Evolutionary conservation across 805 yeast species (phyloP).

Genomic region (Kodamaea kaohsiungensis): DNA sequence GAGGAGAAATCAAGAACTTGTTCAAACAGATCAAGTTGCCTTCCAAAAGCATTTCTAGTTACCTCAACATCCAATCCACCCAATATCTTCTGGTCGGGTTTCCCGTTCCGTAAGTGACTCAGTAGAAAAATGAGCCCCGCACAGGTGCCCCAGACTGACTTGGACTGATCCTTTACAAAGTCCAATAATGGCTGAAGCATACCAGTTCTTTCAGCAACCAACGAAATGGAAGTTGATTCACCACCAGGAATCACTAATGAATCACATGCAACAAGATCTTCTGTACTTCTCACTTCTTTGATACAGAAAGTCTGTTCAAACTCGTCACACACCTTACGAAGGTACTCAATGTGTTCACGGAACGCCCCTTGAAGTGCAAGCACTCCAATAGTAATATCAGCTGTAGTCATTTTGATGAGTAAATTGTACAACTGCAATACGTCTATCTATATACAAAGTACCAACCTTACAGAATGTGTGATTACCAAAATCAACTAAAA

Average conservation of each 20-base stretch:
- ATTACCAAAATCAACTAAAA: too few species aligned
- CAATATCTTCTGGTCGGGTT: constrained; percentile 53
- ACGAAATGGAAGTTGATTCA: constrained; percentile 68
- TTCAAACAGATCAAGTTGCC: constrained; percentile 70
- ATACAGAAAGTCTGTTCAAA: constrained; percentile 27
- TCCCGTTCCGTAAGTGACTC: constrained; percentile 51
- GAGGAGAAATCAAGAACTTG: constrained; percentile 42
- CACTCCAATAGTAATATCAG: constrained; percentile 53
- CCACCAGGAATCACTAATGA: constrained; percentile 75
- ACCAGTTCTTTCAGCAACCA: constrained; percentile 66
- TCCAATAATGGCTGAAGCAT: constrained; percentile 54
- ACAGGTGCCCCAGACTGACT: constrained; percentile 83
- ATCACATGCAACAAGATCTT: constrained; percentile 51
- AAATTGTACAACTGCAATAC: too few species aligned
- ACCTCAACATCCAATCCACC: constrained; percentile 68
- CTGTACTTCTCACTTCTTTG: constrained; percentile 46
- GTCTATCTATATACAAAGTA: neutral
- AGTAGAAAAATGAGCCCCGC: constrained; percentile 77
- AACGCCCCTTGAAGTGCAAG: constrained; percentile 82
- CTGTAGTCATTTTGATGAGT: constrained; percentile 1
- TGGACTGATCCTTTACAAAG: constrained; percentile 47
- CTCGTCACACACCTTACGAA: constrained; percentile 34
- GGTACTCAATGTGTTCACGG: constrained; percentile 59
- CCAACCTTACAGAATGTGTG: neutral
- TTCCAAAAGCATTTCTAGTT: constrained; percentile 74